Percentiles rank a stretch among this genome's conserved stretches.
These are phyloP conservation scores for Calcarisporium arbuscula DNA, from an alignment of 2,329 filamentous ascomycete species.

Conservation along the genomic window DNA sequence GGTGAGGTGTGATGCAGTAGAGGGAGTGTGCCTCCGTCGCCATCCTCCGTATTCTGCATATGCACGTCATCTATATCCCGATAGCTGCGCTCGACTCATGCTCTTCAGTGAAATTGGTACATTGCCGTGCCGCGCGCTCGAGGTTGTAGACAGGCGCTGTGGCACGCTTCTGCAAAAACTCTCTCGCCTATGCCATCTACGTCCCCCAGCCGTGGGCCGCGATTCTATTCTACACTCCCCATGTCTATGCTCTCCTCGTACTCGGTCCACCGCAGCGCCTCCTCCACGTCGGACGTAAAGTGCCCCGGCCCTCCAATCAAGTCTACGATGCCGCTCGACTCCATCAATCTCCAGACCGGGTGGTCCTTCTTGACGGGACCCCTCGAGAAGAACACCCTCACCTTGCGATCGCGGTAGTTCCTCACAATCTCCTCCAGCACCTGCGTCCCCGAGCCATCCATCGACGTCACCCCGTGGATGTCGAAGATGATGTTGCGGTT, in stretches of 20 bases:
- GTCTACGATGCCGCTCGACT: conserved; percentile 76
- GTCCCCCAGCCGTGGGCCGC: too few relatives aligned
- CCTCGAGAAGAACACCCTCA: conserved; percentile 68
- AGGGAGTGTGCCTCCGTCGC: too few relatives aligned
- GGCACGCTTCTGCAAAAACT: too few relatives aligned
- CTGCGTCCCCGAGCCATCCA: conserved; percentile 90
- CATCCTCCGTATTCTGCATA: too few relatives aligned
- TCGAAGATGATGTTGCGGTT: conserved; percentile 95
- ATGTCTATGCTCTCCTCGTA: conserved; percentile 47
- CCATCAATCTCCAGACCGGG: conserved; percentile 66
- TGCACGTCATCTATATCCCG: too few relatives aligned
- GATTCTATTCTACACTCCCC: conserved; percentile 13
- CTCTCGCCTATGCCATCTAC: conserved; percentile 4
- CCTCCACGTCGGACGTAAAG: conserved; percentile 77
- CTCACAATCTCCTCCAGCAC: conserved; percentile 86
- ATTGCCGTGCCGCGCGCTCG: too few relatives aligned
- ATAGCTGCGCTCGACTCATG: too few relatives aligned
- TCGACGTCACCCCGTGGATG: conserved; percentile 90
- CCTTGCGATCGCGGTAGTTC: conserved; percentile 68
- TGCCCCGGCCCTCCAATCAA: conserved; percentile 69
- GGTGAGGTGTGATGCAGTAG: too few relatives aligned
- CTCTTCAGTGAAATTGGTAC: too few relatives aligned
- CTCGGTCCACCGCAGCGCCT: conserved; percentile 78
- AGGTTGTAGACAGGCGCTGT: too few relatives aligned
- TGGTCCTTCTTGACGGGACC: conserved; percentile 40